Percentiles rank a stretch among this genome's conserved stretches.
phyloP scores from a whole-genome alignment of 2,329 filamentous ascomycete genomes.

The Rhinocladiella similis region DNA sequence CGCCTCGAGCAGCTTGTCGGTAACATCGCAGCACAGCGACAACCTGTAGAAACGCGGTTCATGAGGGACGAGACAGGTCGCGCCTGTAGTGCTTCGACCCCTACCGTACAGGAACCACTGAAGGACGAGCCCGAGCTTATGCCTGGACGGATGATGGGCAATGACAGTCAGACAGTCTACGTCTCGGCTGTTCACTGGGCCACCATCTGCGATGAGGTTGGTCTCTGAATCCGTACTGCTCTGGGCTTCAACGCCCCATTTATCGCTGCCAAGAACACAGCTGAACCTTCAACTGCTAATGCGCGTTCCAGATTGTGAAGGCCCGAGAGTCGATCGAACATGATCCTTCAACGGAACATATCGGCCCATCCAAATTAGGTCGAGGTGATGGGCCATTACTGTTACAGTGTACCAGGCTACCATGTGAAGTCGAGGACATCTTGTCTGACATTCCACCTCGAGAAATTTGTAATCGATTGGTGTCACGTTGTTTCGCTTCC shows the following conservation, averaged over 20 bases:
- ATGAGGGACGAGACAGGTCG: not conserved
- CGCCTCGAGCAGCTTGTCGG: not conserved
- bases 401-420: not conserved
- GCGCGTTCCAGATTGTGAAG: not conserved
- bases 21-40: not conserved
- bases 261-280: too few relatives aligned
- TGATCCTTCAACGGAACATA: not conserved
- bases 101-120: not conserved
- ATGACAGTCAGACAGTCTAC: constrained; percentile 1
- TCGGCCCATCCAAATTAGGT: not conserved
- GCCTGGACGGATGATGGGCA: not conserved
- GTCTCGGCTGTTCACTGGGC: constrained; percentile 2
- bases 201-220: constrained; percentile 2
- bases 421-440: not conserved
- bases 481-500: not conserved
- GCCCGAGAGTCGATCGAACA: not conserved
- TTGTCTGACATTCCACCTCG: not conserved
- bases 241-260: too few relatives aligned
- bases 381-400: not conserved
- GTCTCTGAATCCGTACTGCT: not conserved
- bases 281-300: not conserved
- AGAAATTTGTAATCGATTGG: not conserved
- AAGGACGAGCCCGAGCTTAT: too few relatives aligned
- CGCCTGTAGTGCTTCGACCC: not conserved
- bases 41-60: not conserved